Conservation (phyloP, 2,329 filamentous ascomycete genomes). For the Neofusicoccum cordaticola region DNA sequence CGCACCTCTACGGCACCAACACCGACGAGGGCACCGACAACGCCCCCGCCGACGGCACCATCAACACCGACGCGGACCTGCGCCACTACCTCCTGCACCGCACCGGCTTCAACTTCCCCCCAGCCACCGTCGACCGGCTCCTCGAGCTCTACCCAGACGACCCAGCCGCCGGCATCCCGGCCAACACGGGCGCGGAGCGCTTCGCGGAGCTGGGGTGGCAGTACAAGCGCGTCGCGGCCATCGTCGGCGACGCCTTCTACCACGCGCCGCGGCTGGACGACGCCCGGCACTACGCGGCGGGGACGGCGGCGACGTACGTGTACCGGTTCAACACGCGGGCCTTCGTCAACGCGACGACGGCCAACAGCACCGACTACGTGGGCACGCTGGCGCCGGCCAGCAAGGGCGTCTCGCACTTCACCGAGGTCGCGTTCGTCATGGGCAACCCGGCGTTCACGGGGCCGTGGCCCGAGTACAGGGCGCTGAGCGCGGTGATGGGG, state of each 20-base stretch:
- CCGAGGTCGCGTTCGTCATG: constrained; percentile 15
- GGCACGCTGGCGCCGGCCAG: neutral
- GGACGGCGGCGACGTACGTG: neutral
- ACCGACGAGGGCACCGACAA: constrained; percentile 14
- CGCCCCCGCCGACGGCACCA: constrained; percentile 6
- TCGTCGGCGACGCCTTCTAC: constrained; percentile 18
- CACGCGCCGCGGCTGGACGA: constrained; percentile 26
- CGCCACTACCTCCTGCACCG: neutral
- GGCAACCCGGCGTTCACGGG: neutral
- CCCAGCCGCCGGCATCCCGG: constrained; percentile 4
- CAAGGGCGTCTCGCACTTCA: constrained; percentile 13
- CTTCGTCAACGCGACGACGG: constrained; percentile 22
- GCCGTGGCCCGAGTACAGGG: constrained; percentile 2
- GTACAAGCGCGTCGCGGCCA: constrained; percentile 15
- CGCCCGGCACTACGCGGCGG: constrained; percentile 20
- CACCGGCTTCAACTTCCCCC: constrained; percentile 5
- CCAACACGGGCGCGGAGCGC: constrained; percentile 21
- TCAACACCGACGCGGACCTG: constrained; percentile 13
- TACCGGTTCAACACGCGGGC: constrained; percentile 27
- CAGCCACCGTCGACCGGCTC: neutral
- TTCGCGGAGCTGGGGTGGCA: constrained; percentile 31
- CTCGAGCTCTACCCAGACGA: constrained; percentile 16
- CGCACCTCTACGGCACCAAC: constrained; percentile 12
- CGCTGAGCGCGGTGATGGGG: neutral
- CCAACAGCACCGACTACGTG: constrained; percentile 16